Evolutionary conservation across 345 rosid genomes (phyloP), one percentile per base, ranked within the genome.

Genomic region (Noccaea caerulescens): DNA sequence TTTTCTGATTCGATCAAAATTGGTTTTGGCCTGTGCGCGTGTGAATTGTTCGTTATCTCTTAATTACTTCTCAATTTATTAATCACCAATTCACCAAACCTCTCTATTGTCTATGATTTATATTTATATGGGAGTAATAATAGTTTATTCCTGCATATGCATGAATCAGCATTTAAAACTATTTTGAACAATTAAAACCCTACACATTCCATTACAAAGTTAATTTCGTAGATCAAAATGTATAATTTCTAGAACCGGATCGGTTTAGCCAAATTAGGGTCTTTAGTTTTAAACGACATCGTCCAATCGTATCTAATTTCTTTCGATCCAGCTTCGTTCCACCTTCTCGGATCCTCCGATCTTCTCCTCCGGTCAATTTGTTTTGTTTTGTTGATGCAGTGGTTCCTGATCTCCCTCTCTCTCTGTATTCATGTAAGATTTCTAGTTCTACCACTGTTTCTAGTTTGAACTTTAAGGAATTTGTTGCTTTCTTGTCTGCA

Each of bases 401-500:
- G n/a, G n/a, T n/a, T n/a, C n/a, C n/a, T n/a, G n/a, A n/a, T n/a
- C n/a, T n/a, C n/a, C n/a, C n/a, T n/a, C n/a, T n/a, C n/a, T n/a
- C n/a, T n/a, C n/a, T n/a, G n/a, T n/a, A n/a, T n/a, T n/a, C n/a
- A n/a, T n/a, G n/a, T n/a, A n/a, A n/a, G n/a, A n/a, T n/a, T n/a
- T n/a, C n/a, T n/a, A n/a, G n/a, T n/a, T n/a, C n/a, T n/a, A n/a
- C n/a, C n/a, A n/a, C n/a, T n/a, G n/a, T n/a, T n/a, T n/a, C n/a
- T n/a, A n/a, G 96, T 46, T 63, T 89, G 73, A 92, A 38, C 60
- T 55, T 55, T 8, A 55, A 55, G 60, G 60, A 55, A 8, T 92
- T 92, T 78, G 96, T 92, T 58, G 92, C 96, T 1, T 92, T 92
- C 84, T 81, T 92, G 80, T 89, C 96, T 69, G 93, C 88, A 6